phyloP scores from a whole-genome alignment of 2,329 filamentous ascomycete genomes.

The Cladosporium sp. region DNA sequence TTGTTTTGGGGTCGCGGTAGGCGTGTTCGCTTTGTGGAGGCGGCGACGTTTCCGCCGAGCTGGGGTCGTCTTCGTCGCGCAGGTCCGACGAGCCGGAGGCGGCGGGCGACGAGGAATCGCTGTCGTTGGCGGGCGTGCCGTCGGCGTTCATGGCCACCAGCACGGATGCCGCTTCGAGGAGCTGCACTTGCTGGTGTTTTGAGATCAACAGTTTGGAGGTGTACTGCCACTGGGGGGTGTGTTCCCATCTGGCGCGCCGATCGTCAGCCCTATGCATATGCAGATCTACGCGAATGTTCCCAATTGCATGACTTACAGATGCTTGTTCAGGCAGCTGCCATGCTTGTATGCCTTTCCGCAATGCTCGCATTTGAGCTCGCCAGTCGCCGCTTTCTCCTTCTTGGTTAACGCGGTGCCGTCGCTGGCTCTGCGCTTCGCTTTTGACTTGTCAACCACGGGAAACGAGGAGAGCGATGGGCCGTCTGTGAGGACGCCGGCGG shows the following conservation, averaged over 20 bases:
- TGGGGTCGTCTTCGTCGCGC: constrained; percentile 65
- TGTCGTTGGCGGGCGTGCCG: constrained; percentile 62
- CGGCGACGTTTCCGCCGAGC: constrained; percentile 89
- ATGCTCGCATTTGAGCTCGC: constrained; percentile 91
- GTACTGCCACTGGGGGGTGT: constrained; percentile 95
- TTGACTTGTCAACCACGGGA: constrained; percentile 47
- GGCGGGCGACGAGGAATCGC: constrained; percentile 83
- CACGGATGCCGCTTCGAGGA: constrained; percentile 95
- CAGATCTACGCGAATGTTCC: background rate
- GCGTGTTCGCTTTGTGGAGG: constrained; percentile 71
- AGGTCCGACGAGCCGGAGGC: constrained; percentile 75
- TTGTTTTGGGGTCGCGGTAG: constrained; percentile 31
- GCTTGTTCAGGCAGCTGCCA: constrained; percentile 99
- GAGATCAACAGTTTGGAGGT: constrained; percentile 98
- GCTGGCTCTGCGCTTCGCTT: constrained; percentile 62
- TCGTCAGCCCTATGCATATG: background rate
- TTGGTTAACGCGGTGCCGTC: constrained; percentile 81
- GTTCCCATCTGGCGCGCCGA: constrained; percentile 77
- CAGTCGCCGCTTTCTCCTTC: constrained; percentile 74
- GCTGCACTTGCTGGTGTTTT: constrained; percentile 98
- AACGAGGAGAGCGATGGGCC: constrained; percentile 55
- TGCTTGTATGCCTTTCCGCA: constrained; percentile 99
- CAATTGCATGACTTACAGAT: constrained; percentile 75
- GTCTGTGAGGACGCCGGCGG: constrained; percentile 59
- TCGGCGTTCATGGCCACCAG: constrained; percentile 82